These are phyloP conservation scores for Fusarium pseudocircinatum DNA, from an alignment of 2,329 filamentous ascomycete genomes.

Conservation along the genomic window DNA sequence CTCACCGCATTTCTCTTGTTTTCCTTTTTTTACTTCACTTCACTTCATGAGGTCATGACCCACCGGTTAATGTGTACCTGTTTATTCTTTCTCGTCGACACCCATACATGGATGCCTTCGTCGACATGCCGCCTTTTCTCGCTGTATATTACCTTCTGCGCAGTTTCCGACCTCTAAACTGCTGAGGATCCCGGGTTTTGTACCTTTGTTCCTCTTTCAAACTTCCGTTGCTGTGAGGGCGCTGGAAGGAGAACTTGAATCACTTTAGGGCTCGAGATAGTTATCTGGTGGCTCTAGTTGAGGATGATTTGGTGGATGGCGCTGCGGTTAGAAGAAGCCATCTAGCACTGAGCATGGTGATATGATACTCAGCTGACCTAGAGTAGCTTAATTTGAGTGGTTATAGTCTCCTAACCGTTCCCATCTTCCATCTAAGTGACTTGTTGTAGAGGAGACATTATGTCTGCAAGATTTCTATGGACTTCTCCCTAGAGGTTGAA, in stretches of 20 bases:
- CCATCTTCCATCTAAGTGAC: background rate
- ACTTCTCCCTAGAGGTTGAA: background rate
- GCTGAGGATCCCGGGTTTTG: slow-evolving; percentile 13
- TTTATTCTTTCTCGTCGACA: slow-evolving; percentile 37
- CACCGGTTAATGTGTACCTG: slow-evolving; percentile 49
- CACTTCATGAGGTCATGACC: slow-evolving; percentile 49
- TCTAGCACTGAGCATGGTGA: slow-evolving; percentile 17
- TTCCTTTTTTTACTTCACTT: slow-evolving; percentile 25
- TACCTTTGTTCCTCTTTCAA: slow-evolving; percentile 16
- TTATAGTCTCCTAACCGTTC: slow-evolving; percentile 24
- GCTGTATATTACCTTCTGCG: slow-evolving; percentile 46
- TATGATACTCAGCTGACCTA: slow-evolving; percentile 24
- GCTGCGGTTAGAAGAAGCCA: slow-evolving; percentile 14
- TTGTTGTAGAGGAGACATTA: background rate
- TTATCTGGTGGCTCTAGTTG: slow-evolving; percentile 20
- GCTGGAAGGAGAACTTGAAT: background rate
- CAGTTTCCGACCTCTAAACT: slow-evolving; percentile 45
- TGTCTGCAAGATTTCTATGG: background rate
- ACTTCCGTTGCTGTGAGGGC: background rate
- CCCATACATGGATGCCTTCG: slow-evolving; percentile 26
- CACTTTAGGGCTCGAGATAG: background rate
- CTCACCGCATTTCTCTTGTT: slow-evolving; percentile 21
- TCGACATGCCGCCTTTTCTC: slow-evolving; percentile 31
- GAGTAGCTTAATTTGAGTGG: slow-evolving; percentile 38
- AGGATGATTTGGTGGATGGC: slow-evolving; percentile 21